A percentile compares a stretch with the other conserved stretches of the same genome.
Conservation (phyloP, 345 rosid species). For the Salix udensis region DNA sequence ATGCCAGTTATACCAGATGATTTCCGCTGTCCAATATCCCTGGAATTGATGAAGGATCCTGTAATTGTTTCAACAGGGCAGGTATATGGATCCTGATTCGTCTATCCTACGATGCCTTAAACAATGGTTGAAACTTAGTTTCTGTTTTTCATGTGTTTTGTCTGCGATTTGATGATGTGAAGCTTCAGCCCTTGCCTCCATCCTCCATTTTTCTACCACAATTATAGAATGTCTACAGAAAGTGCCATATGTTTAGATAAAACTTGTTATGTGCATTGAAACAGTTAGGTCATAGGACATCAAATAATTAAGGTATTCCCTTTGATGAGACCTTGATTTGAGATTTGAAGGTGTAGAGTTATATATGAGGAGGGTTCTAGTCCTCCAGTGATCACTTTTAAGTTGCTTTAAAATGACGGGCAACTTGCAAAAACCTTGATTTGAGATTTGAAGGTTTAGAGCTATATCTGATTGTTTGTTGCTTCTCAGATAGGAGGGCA, state of each 20-base stretch:
- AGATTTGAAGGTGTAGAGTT: not conserved
- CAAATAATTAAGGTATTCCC: not conserved
- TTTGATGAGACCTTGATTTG: not conserved
- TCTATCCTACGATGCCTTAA: constrained; percentile 4
- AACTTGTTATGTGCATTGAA: not conserved
- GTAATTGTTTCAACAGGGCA: constrained; percentile 97
- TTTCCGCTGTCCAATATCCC: constrained; percentile 94
- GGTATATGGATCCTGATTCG: constrained; percentile 43
- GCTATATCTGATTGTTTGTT: not conserved
- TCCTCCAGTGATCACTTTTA: not conserved
- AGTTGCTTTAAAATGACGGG: not conserved
- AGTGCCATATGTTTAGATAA: not conserved
- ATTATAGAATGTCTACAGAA: not conserved
- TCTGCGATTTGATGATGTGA: not conserved
- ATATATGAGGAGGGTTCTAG: not conserved
- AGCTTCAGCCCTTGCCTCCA: not conserved
- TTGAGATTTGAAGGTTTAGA: no score
- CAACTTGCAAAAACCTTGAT: not conserved
- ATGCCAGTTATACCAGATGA: constrained; percentile 79
- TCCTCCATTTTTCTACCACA: not conserved
- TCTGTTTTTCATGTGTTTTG: not conserved
- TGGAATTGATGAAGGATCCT: constrained; percentile 96
- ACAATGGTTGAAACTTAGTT: not conserved
- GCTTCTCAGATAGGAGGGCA: not conserved
- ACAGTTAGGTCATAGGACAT: not conserved